Base-by-base conservation (phyloP, 2,329 filamentous ascomycete genomes). In the Coniella vitis region DNA sequence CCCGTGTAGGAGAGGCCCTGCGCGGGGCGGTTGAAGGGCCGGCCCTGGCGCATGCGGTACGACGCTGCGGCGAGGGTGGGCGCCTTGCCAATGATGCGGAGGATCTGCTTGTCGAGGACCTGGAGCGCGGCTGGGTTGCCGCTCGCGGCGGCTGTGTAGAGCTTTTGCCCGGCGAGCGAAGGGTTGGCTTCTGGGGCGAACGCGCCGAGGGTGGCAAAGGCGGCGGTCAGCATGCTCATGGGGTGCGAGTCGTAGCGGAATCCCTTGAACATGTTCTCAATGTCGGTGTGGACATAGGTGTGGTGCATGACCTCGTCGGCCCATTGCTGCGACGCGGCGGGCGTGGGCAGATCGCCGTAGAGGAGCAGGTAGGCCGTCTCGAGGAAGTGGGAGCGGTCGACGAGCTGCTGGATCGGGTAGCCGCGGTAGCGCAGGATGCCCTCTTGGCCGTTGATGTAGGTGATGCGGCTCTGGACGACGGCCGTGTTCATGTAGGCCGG, bases 401-500 rank as follows among this genome's bases (percentile, higher is more conserved):
- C 72, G 7, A 77, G 60, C 59, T 77, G 69, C 57, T 76, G 66
- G 51, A 76, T 75, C 7, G 71, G 69, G 56, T 76, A 75, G 36
- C 72, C 73, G 8, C 74, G 70, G 57, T 76, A 77, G 36, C 72
- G 70, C 31, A 77, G 63, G 38, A 74, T 71, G 32, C 74, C 74
- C 19, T 74, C 70, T 50, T 66, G 67, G 32, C 74, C 74, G 57
- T 76, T 74, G 59, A 75, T 75, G 63, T 75, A 75, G 22, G 72
- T 75, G 57, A 76, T 76, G 42, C 61, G 66, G 56, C 68, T 72
- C 62, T 71, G 61, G 17, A 75, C 67, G 2, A 74, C 73, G 16
- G 72, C 71, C 2, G 73, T 75, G 64, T 75, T 76, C 67, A 74
- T 72, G 62, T 73, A 76, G 3, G 69, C 73, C n/a, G 72, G 71